These are phyloP conservation scores for Penstemon newberryi DNA, from an alignment of 257 asterid species.

Conservation along the genomic window DNA sequence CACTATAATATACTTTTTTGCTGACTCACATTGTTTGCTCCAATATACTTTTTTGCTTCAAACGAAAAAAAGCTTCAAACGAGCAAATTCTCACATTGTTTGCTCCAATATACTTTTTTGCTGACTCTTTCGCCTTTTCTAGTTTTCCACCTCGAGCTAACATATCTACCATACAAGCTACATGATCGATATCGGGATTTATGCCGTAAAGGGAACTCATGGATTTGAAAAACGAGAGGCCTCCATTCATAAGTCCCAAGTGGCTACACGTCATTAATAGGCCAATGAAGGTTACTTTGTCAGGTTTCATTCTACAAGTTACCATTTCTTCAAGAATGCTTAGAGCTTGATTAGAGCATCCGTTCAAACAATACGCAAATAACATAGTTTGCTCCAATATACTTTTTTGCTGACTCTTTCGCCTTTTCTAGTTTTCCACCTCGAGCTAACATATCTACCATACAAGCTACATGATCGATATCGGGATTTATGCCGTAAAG, in stretches of 20 bases:
- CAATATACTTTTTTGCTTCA: no score
- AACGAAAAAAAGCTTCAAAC: slow-evolving; percentile 53
- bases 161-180: slow-evolving; percentile 68
- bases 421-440: slow-evolving; percentile 57
- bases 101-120: slow-evolving; percentile 30
- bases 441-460: slow-evolving; percentile 69
- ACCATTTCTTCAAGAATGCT: slow-evolving; percentile 46
- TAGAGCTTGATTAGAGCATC: slow-evolving; percentile 43
- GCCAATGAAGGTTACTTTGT: slow-evolving; percentile 75
- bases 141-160: slow-evolving; percentile 57
- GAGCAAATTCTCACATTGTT: slow-evolving; percentile 32
- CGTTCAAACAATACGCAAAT: slow-evolving; percentile 62
- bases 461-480: slow-evolving; percentile 61
- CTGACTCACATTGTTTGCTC: no score
- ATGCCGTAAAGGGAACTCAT: slow-evolving; percentile 50
- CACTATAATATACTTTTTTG: no score
- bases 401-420: slow-evolving; percentile 37
- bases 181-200: slow-evolving; percentile 58
- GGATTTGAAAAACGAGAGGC: slow-evolving; percentile 47
- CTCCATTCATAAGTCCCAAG: slow-evolving; percentile 54
- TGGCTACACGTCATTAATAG: slow-evolving; percentile 78
- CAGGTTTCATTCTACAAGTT: slow-evolving; percentile 56
- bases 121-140: slow-evolving; percentile 52
- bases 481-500: slow-evolving; percentile 48
- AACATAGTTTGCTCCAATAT: slow-evolving; percentile 51